Evolutionary conservation across 2,329 filamentous ascomycete genomes (phyloP), one percentile per base, ranked within the genome.

Genomic region (Trichoderma sp.): DNA sequence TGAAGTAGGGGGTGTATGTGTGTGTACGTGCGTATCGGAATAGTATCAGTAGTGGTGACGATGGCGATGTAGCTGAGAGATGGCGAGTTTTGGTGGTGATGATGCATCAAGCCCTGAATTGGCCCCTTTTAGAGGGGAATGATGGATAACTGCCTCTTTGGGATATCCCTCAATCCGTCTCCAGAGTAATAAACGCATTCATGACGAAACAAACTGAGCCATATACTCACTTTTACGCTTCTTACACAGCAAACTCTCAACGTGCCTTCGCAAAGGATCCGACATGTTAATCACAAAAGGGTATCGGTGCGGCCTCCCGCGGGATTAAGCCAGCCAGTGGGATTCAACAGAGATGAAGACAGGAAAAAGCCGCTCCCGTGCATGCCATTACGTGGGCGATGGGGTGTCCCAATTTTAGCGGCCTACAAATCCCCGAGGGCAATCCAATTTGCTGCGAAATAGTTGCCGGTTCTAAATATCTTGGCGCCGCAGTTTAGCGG

Each of bases 401-500:
- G 65, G 65, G 9, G 65, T 20, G 20, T 30, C 12, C 26, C 50
- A 53, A 53, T 65, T 26, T 55, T 67, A 67, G 64, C 64, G 64
- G 12, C 47, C 34, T 11, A 39, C n/a, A 67, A 67, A 34, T 55
- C 50, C 64, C 64, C 64, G 64, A 67, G 17, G 55, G 43, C 28
- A 59, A 61, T 61, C 34, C 34, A 36, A 32, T 59, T 61, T 61
- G 66, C 59, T 34, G 66, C 66, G 66, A 68, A 68, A 68, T 68
- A 9, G 66, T 9, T 32, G 55, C 39, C 36, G 36, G 43, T 68
- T 57, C 66, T 50, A 59, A 50, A 59, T 4, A 47, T 68, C 66
- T 68, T 68, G 66, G 66, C 66, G 26, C 55, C 55, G 66, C 55
- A 68, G 17, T 50, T 61, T 59, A 68, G 66, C 66, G 66, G 66